Evolutionary conservation across 257 asterid genomes (phyloP), one percentile per base, ranked within the genome.

Genomic region (Gentiana dahurica): DNA sequence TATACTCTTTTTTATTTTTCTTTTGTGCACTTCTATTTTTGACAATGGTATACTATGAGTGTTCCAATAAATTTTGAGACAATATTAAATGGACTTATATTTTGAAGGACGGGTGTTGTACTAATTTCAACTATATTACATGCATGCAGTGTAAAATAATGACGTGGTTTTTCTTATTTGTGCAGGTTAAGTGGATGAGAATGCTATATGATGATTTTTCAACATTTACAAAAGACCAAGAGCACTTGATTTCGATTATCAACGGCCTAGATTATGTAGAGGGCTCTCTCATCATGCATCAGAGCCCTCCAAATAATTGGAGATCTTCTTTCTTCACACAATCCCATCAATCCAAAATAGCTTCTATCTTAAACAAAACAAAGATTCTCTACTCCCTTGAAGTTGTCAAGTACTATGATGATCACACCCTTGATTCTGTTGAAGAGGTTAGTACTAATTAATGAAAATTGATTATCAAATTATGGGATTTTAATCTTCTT

Each of bases 241-340:
- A 75, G 54, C 38, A 70, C 57, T 55, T 75, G 1, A 70, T 81
- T 54, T 77, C 94, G 39, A 68, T 58, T 0, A 9, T 41, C 8
- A 33, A 57, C 37, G 78, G 74, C 32, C 52, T 70, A 34, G 69
- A 77, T 38, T 82, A 79, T 50, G 73, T 85, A 33, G 94, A 79
- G 61, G 94, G 94, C 12, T 82, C 87, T 41, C 65, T 85, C 0
- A 68, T 82, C 15, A 64, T 79, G 64, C 67, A 73, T 46, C 73
- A 72, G 54, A 67, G 49, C 36, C 24, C 59, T 6, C 65, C 75
- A 63, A 84, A 78, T 48, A 81, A 82, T 41, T 81, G 90, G 90
- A 77, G 87, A 74, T 77, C 87, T 34, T 79, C 90, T 15, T 81
- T 85, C 67, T 77, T 80, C 76, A 54, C 86, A 50, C 43, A 62